Percentiles rank a stretch among this genome's conserved stretches.
These are phyloP conservation scores for Gelatoporia subvermispora DNA, from an alignment of 768 basidiomycete genomes.

Conservation along the genomic window DNA sequence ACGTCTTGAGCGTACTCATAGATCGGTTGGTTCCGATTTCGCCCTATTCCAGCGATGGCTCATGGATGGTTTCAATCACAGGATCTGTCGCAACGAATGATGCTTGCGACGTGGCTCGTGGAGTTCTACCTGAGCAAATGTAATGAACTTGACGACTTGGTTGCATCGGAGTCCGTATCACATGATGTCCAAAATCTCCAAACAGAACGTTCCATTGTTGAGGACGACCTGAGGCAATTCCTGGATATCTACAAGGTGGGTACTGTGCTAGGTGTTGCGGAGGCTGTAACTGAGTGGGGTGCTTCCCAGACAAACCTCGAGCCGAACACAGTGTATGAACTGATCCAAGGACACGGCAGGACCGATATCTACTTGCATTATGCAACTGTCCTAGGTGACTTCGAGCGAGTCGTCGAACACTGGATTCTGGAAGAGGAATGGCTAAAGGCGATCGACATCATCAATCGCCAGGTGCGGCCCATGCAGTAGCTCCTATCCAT, in stretches of 20 bases:
- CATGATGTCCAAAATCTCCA: slow-evolving; percentile 83
- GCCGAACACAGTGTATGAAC: slow-evolving; percentile 80
- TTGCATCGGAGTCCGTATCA: slow-evolving; percentile 79
- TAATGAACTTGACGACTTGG: slow-evolving; percentile 91
- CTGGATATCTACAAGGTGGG: slow-evolving; percentile 89
- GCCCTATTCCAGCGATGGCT: too few species aligned
- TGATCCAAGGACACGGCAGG: slow-evolving; percentile 90
- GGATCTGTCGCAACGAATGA: slow-evolving; percentile 93
- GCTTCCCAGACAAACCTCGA: slow-evolving; percentile 73
- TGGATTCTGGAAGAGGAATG: slow-evolving; percentile 93
- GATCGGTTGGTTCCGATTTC: slow-evolving; percentile 49
- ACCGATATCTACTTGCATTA: slow-evolving; percentile 91
- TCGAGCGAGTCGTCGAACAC: slow-evolving; percentile 81
- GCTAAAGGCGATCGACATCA: slow-evolving; percentile 83
- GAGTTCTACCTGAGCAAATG: slow-evolving; percentile 97
- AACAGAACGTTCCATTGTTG: slow-evolving; percentile 74
- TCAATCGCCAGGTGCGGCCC: slow-evolving; percentile 74
- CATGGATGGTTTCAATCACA: slow-evolving; percentile 24
- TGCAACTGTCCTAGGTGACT: slow-evolving; percentile 78
- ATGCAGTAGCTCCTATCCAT: background rate
- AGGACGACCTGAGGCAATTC: slow-evolving; percentile 91
- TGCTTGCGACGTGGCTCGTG: slow-evolving; percentile 97
- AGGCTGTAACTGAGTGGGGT: background rate
- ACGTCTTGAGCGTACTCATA: slow-evolving; percentile 78
- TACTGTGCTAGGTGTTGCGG: background rate